These are phyloP conservation scores for Orbilia brochopaga DNA, from an alignment of 2,329 filamentous ascomycete species.

Conservation along the genomic window DNA sequence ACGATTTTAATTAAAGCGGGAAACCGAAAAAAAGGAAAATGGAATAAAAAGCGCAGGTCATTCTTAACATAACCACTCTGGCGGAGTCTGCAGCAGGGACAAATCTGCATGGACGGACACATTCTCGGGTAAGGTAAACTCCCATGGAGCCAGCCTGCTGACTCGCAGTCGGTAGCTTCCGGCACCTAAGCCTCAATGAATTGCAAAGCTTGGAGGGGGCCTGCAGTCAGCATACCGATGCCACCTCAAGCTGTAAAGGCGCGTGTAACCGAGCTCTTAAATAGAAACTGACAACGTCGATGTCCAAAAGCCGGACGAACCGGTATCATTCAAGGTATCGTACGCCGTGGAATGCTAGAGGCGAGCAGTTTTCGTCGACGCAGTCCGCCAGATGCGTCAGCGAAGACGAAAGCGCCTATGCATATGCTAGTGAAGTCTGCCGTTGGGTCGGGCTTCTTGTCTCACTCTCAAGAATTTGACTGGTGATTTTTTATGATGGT, in stretches of 20 bases:
- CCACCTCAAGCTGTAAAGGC: slow-evolving; percentile 24
- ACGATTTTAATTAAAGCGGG: slow-evolving; percentile 12
- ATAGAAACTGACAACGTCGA: slow-evolving; percentile 16
- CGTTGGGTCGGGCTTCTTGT: slow-evolving; percentile 26
- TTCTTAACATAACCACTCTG: slow-evolving; percentile 50
- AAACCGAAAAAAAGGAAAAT: slow-evolving; percentile 21
- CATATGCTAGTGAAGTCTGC: slow-evolving; percentile 17
- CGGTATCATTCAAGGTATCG: too few relatives aligned
- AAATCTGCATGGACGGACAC: slow-evolving; percentile 39
- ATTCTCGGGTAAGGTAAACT: slow-evolving; percentile 36
- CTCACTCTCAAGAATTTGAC: slow-evolving; percentile 13
- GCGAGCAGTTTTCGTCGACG: slow-evolving; percentile 3
- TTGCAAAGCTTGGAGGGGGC: not conserved
- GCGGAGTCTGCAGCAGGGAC: slow-evolving; percentile 39
- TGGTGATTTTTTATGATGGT: slow-evolving; percentile 11
- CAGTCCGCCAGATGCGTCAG: slow-evolving; percentile 45
- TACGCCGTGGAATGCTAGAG: too few relatives aligned
- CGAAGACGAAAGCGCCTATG: slow-evolving; percentile 17
- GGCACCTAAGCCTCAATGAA: slow-evolving; percentile 39
- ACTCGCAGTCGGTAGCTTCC: slow-evolving; percentile 32
- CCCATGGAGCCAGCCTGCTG: slow-evolving; percentile 48
- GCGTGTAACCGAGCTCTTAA: slow-evolving; percentile 42
- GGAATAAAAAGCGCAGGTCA: slow-evolving; percentile 24
- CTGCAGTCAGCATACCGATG: slow-evolving; percentile 45
- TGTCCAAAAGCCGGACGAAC: slow-evolving; percentile 14